phyloP scores from a whole-genome alignment of 306 rosid species.

The Spatholobus suberectus region DNA sequence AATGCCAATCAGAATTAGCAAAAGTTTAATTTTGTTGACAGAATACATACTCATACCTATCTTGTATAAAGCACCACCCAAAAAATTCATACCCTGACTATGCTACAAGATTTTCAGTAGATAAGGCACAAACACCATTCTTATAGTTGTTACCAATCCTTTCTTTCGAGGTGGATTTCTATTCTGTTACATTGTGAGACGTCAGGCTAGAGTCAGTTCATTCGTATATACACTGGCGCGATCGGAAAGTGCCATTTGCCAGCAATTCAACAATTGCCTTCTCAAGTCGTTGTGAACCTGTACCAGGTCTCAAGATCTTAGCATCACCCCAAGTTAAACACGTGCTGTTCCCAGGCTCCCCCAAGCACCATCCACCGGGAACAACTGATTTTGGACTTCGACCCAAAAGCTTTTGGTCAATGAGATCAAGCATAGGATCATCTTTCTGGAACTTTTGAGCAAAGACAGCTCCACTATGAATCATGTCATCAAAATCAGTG shows the following conservation, averaged over 20 bases:
- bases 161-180: slow-evolving; percentile 13
- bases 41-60: slow-evolving; percentile 37
- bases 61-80: slow-evolving; percentile 26
- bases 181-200: slow-evolving; percentile 22
- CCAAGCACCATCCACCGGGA: slow-evolving; percentile 99
- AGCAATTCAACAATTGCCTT: slow-evolving; percentile 68
- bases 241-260: slow-evolving; percentile 62
- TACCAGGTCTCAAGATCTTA: slow-evolving; percentile 80
- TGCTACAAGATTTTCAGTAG: slow-evolving; percentile 37
- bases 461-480: slow-evolving; percentile 83
- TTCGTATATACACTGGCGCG: slow-evolving; percentile 63
- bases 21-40: slow-evolving; percentile 25
- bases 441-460: slow-evolving; percentile 58
- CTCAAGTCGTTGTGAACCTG: slow-evolving; percentile 80
- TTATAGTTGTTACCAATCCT: slow-evolving; percentile 24
- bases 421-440: slow-evolving; percentile 81
- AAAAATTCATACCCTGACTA: neutral
- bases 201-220: slow-evolving; percentile 41
- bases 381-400: slow-evolving; percentile 56
- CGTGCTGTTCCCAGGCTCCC: slow-evolving; percentile 71
- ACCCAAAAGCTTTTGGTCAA: slow-evolving; percentile 69
- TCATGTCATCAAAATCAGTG: slow-evolving; percentile 63
- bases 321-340: slow-evolving; percentile 98
- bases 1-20: slow-evolving; percentile 30
- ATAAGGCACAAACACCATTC: slow-evolving; percentile 29